Conservation (phyloP, 495 filamentous ascomycete genomes). For the Penicillium nucicola region DNA sequence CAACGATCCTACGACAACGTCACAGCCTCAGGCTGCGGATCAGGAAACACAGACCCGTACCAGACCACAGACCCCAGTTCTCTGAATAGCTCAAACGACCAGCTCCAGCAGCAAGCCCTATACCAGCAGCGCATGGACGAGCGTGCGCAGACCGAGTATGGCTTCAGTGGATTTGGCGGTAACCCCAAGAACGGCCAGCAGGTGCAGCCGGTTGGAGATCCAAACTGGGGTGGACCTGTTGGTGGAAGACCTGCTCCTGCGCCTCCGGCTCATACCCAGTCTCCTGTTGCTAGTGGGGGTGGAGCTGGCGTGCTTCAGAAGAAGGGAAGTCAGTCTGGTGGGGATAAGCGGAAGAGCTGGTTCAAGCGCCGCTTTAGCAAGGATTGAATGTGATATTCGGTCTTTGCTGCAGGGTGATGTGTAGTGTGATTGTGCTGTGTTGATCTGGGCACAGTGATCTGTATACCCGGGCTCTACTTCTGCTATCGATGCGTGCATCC, state of each 20-base stretch:
- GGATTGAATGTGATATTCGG: constrained; percentile 20
- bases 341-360: constrained; percentile 84
- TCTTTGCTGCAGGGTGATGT: background rate
- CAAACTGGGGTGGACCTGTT: constrained; percentile 22
- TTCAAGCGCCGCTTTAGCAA: constrained; percentile 80
- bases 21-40: constrained; percentile 68
- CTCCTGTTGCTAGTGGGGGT: constrained; percentile 8
- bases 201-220: constrained; percentile 12
- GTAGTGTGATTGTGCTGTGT: background rate
- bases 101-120: constrained; percentile 53
- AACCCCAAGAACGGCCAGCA: constrained; percentile 21
- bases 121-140: constrained; percentile 40
- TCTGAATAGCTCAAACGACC: constrained; percentile 85
- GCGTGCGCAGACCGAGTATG: constrained; percentile 55
- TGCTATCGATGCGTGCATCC: too few relatives aligned
- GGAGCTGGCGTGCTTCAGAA: background rate
- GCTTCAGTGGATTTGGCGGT: constrained; percentile 49
- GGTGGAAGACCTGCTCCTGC: constrained; percentile 27
- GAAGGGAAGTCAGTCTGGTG: constrained; percentile 2
- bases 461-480: background rate
- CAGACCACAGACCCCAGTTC: constrained; percentile 87
- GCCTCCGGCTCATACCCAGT: background rate
- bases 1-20: constrained; percentile 82
- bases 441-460: background rate
- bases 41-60: constrained; percentile 60